Conservation (phyloP, 129 eudicot species). For the Centella asiatica region DNA sequence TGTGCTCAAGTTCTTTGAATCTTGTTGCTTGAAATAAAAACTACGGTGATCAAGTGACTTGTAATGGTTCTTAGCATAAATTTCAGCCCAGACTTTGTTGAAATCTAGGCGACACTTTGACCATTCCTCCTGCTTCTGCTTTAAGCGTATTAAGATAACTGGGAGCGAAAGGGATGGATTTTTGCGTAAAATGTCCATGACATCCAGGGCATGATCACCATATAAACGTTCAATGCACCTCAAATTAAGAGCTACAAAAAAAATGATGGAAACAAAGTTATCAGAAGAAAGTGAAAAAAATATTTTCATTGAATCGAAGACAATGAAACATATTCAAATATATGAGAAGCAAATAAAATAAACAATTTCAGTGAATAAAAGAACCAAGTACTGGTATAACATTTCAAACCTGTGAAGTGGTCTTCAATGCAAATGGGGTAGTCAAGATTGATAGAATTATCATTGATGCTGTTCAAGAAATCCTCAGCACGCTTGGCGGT, state of each 20-base stretch:
- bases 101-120: constrained; percentile 82
- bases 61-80: constrained; percentile 87
- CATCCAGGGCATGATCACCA: constrained; percentile 99
- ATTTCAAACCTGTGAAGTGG: constrained; percentile 61
- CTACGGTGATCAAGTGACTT: constrained; percentile 98
- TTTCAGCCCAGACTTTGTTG: constrained; percentile 97
- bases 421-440: constrained; percentile 64
- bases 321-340: too few relatives aligned
- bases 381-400: too few relatives aligned
- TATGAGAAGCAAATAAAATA: too few relatives aligned
- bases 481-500: constrained; percentile 82
- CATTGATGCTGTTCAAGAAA: constrained; percentile 46
- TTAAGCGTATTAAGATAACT: constrained; percentile 71
- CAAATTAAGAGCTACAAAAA: constrained; percentile 56
- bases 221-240: constrained; percentile 97
- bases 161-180: constrained; percentile 67
- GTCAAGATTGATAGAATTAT: constrained; percentile 40
- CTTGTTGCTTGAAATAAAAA: constrained; percentile 99
- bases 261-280: constrained; percentile 9
- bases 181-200: constrained; percentile 78
- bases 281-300: background rate
- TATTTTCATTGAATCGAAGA: background rate
- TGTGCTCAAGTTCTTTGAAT: constrained; percentile 86
- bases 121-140: constrained; percentile 98
- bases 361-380: too few relatives aligned